Base-by-base conservation (phyloP, 768 basidiomycete species). In the Pilatotrama ljubarskyi region DNA sequence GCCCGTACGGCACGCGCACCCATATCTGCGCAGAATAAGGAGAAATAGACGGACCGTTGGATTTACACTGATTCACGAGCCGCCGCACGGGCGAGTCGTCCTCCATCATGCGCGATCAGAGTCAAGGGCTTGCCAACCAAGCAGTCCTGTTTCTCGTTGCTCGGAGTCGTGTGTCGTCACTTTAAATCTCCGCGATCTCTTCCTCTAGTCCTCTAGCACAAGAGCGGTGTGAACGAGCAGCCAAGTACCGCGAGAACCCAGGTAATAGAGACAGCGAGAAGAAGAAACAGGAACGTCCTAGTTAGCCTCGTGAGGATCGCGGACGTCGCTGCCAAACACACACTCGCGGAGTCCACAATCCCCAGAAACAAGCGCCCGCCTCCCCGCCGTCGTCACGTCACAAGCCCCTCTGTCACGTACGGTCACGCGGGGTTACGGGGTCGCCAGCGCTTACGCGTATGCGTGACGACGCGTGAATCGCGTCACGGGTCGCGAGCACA, bases 81-180 rank as follows among this genome's bases (percentile, higher is more conserved):
- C 68, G 65, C 51, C 68, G 65, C 41, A 73, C 51, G 40, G 55
- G 58, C 44, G 69, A 66, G 55, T 68, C 68, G 53, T 72, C 68
- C 70, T 72, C 69, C 72, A 73, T 72, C 67, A 40, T 72, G 22
- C 55, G 18, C 64, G 68, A 73, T 72, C 46, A n/a, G n/a, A n/a
- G 50, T 42, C 18, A 43, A 43, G 53, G 14, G 35, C 44, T 40
- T 55, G 51, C 49, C 11, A 47, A 54, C 36, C 25, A 32, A 48
- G 13, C 25, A 26, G 46, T 51, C 32, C 32, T 25, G 37, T 51
- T 36, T 18, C 24, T 22, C 8, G 42, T 10, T 22, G 42, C n/a
- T 17, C n/a, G 42, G 42, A 8, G 42, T 8, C 9, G n/a, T 3
- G 29, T 32, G 29, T 37, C 49, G 35, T 20, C 24, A 43, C 42